These are phyloP conservation scores for Plasmodium ovale DNA, from an alignment of 169 alveolate species.

Conservation along the genomic window DNA sequence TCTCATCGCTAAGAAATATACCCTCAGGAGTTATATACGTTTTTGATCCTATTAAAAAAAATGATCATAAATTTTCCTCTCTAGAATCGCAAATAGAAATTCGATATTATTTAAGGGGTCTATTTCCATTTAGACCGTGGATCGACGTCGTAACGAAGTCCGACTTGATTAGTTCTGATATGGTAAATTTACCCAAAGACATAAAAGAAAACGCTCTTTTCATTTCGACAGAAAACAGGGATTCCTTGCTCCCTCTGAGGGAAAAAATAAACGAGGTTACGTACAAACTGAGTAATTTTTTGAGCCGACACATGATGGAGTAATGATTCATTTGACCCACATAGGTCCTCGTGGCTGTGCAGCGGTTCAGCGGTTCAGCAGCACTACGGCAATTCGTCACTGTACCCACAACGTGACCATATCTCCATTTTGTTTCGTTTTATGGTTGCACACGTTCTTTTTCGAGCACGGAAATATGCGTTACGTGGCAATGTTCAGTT, in stretches of 20 bases:
- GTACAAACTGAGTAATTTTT: slow-evolving; percentile 26
- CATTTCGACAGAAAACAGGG: slow-evolving; percentile 43
- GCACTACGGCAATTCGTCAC: too few relatives aligned
- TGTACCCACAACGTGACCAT: too few relatives aligned
- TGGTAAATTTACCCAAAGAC: slow-evolving; percentile 46
- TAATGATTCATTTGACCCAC: not conserved
- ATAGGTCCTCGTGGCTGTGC: not conserved
- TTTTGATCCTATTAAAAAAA: slow-evolving; percentile 68
- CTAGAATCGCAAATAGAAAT: slow-evolving; percentile 58
- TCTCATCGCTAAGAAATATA: slow-evolving; percentile 55
- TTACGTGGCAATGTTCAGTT: too few relatives aligned
- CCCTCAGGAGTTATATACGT: slow-evolving; percentile 69
- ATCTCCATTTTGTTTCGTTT: too few relatives aligned
- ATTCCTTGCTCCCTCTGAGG: slow-evolving; percentile 46
- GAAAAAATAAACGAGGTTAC: slow-evolving; percentile 70
- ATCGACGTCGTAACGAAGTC: slow-evolving; percentile 70
- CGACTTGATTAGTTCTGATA: slow-evolving; percentile 31
- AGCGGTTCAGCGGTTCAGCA: too few relatives aligned
- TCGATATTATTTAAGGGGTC: slow-evolving; percentile 67
- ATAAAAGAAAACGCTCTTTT: slow-evolving; percentile 65
- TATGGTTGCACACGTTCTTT: too few relatives aligned
- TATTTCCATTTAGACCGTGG: slow-evolving; percentile 74
- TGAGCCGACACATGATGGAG: slow-evolving; percentile 42
- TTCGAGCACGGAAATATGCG: too few relatives aligned
- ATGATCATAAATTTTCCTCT: slow-evolving; percentile 67